phyloP scores from a whole-genome alignment of 2,329 filamentous ascomycete species.

The Didymella exigua region DNA sequence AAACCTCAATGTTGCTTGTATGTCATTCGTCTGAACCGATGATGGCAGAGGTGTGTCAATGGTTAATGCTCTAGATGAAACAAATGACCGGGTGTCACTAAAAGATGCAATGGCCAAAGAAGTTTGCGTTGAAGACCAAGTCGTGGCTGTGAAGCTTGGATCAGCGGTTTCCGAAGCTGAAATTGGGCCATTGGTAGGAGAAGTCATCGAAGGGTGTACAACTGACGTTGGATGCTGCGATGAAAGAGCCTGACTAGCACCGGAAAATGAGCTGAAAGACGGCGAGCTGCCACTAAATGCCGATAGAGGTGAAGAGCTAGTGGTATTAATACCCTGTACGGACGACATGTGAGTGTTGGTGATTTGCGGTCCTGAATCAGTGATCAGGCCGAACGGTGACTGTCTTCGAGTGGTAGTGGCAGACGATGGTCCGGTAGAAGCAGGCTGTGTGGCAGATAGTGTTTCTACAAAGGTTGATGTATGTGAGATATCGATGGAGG shows the following conservation, averaged over 20 bases:
- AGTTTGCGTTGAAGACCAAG: background rate
- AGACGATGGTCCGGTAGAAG: background rate
- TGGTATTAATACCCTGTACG: background rate
- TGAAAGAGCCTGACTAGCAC: background rate
- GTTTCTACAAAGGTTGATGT: background rate
- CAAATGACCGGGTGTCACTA: background rate
- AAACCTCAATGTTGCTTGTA: background rate
- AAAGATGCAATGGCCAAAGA: background rate
- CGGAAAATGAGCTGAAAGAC: background rate
- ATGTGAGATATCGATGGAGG: background rate
- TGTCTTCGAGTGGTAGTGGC: background rate
- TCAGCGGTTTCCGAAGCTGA: constrained; percentile 1
- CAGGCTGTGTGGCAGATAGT: background rate
- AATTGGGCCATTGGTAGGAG: background rate
- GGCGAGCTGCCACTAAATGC: background rate
- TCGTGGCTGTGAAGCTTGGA: background rate
- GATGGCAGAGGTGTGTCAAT: background rate
- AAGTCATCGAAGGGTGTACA: background rate
- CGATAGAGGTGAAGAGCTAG: background rate
- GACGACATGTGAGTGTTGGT: background rate
- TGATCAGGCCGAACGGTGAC: background rate
- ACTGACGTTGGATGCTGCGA: background rate
- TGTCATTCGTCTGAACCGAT: background rate
- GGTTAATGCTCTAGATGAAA: background rate
- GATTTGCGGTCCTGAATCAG: background rate